Conservation (phyloP, 129 eudicot species). For the Tagetes patula region DNA sequence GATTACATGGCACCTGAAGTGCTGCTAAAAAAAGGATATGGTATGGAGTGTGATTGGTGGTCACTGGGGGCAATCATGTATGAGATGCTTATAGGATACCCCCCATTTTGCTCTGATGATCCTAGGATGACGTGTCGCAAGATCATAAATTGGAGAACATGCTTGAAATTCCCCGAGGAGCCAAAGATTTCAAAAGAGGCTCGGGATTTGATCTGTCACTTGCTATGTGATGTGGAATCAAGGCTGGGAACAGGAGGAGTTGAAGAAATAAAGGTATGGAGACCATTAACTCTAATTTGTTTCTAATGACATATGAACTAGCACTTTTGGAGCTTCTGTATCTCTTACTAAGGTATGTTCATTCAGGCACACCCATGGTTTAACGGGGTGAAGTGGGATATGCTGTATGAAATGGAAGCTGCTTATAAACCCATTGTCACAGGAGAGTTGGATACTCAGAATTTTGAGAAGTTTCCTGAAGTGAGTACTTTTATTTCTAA, state of each 20-base stretch:
- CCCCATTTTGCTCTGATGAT: slow-evolving; percentile 94
- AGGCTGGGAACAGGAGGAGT: slow-evolving; percentile 87
- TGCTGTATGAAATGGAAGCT: slow-evolving; percentile 82
- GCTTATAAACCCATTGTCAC: slow-evolving; percentile 85
- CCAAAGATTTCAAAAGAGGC: slow-evolving; percentile 75
- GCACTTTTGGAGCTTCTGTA: not conserved
- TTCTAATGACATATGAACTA: not conserved
- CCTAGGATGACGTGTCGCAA: slow-evolving; percentile 92
- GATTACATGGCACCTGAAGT: slow-evolving; percentile 97
- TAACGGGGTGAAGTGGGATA: slow-evolving; percentile 63
- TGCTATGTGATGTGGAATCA: slow-evolving; percentile 80
- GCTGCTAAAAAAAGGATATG: slow-evolving; percentile 78
- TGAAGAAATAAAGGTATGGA: slow-evolving; percentile 76
- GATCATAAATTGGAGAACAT: slow-evolving; percentile 86
- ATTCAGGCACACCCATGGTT: slow-evolving; percentile 83
- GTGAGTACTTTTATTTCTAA: slow-evolving; percentile 41
- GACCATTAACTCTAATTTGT: not conserved
- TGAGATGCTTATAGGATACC: slow-evolving; percentile 93
- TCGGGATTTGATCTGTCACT: slow-evolving; percentile 66
- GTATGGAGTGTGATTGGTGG: slow-evolving; percentile 98
- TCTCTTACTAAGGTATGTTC: slow-evolving; percentile 8
- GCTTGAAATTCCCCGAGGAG: slow-evolving; percentile 87
- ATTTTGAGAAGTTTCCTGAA: slow-evolving; percentile 80
- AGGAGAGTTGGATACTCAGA: slow-evolving; percentile 92
- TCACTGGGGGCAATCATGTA: slow-evolving; percentile 82